phyloP scores from a whole-genome alignment of 2,329 filamentous ascomycete species.

The Arthrobotrys pseudoclavata region DNA sequence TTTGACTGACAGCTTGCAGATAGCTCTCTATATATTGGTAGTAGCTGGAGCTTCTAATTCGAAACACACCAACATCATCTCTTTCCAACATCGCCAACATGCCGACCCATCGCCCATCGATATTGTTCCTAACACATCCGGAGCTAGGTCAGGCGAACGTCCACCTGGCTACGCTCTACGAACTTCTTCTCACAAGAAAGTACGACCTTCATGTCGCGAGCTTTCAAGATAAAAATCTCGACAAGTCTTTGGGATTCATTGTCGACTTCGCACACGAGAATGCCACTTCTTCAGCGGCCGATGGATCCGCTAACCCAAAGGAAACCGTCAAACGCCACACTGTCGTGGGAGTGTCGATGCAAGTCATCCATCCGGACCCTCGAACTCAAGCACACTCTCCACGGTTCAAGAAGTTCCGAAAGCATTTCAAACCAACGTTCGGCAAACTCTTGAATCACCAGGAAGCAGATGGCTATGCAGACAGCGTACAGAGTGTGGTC shows the following conservation, averaged over 20 bases:
- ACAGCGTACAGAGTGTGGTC: constrained; percentile 53
- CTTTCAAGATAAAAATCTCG: constrained; percentile 49
- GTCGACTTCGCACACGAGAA: constrained; percentile 51
- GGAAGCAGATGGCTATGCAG: constrained; percentile 42
- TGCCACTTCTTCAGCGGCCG: neutral
- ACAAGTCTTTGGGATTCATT: constrained; percentile 50
- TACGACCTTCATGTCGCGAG: constrained; percentile 60
- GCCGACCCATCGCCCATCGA: constrained; percentile 31
- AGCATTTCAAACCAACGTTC: constrained; percentile 58
- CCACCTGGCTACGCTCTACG: constrained; percentile 57
- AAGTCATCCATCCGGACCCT: constrained; percentile 55
- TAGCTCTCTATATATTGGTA: constrained; percentile 1
- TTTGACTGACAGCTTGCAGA: constrained; percentile 6
- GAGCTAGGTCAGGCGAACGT: constrained; percentile 61
- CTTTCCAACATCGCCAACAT: constrained; percentile 22
- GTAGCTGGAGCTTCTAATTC: neutral
- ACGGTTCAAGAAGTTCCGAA: constrained; percentile 45
- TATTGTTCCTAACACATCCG: constrained; percentile 61
- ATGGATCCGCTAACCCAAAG: neutral
- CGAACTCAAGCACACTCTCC: constrained; percentile 54
- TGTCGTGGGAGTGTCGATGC: constrained; percentile 50
- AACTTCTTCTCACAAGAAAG: constrained; percentile 39
- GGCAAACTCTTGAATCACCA: constrained; percentile 51
- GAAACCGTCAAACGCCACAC: constrained; percentile 51
- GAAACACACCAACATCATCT: neutral